phyloP scores from a whole-genome alignment of 371 early-diverging fungal genomes.

The Apophysomyces elegans region DNA sequence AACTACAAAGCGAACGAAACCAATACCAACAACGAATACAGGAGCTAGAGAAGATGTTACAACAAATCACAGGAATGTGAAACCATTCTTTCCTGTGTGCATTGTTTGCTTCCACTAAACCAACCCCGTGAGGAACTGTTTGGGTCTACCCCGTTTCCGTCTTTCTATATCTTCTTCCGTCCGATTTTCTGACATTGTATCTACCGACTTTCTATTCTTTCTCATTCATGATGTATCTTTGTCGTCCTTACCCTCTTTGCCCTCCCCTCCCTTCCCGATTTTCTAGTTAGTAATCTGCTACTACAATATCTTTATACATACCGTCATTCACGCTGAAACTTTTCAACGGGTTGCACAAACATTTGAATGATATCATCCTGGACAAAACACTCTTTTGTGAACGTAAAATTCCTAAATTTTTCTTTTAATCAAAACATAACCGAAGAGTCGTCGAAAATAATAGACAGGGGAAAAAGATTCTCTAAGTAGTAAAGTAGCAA shows the following conservation, averaged over 20 bases:
- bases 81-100: background rate
- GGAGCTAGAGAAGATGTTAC: slow-evolving; percentile 63
- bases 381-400: background rate
- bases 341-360: background rate
- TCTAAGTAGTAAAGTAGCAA: background rate
- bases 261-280: background rate
- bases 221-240: background rate
- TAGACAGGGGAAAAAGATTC: background rate
- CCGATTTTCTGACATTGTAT: too few relatives aligned
- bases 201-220: background rate
- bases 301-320: background rate
- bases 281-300: background rate
- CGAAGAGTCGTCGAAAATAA: background rate
- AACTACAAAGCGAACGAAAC: slow-evolving; percentile 59
- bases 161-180: background rate
- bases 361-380: background rate
- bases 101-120: slow-evolving; percentile 1
- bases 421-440: too few relatives aligned
- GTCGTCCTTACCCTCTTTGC: background rate
- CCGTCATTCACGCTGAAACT: background rate
- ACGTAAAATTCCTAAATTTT: background rate
- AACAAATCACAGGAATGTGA: slow-evolving; percentile 21
- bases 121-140: slow-evolving; percentile 9
- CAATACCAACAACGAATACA: slow-evolving; percentile 62
- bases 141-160: background rate